Evolutionary conservation across 495 filamentous ascomycete species (phyloP).

Genomic region (Lophiotrema nucula): DNA sequence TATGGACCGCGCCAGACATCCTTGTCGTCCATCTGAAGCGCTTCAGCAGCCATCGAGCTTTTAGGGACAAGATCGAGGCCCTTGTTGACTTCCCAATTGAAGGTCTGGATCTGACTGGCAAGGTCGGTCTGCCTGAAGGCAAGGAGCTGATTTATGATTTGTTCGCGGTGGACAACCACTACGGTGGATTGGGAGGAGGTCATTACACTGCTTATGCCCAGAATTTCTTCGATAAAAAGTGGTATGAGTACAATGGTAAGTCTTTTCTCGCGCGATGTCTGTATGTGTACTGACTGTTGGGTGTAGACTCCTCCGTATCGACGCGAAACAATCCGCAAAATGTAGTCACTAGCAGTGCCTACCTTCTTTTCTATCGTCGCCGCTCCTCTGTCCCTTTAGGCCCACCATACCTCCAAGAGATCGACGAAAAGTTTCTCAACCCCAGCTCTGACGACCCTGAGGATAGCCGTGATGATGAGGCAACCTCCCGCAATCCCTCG

Average conservation of each 20-base stretch:
- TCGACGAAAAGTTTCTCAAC: slow-evolving; percentile 60
- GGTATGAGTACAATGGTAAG: slow-evolving; percentile 96
- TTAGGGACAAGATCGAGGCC: slow-evolving; percentile 85
- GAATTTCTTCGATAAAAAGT: slow-evolving; percentile 80
- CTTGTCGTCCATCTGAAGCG: slow-evolving; percentile 93
- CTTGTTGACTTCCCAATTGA: slow-evolving; percentile 91
- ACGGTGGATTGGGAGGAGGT: slow-evolving; percentile 84
- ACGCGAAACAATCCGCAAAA: slow-evolving; percentile 51
- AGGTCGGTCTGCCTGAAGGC: slow-evolving; percentile 74
- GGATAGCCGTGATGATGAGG: slow-evolving; percentile 46
- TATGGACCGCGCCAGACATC: slow-evolving; percentile 95
- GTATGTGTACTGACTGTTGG: slow-evolving; percentile 24
- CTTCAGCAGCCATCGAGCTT: slow-evolving; percentile 74
- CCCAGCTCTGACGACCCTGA: slow-evolving; percentile 42
- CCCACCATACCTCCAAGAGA: slow-evolving; percentile 66
- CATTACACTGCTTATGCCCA: slow-evolving; percentile 94
- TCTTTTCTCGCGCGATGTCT: slow-evolving; percentile 8
- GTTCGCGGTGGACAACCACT: slow-evolving; percentile 93
- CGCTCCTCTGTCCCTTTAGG: slow-evolving; percentile 73
- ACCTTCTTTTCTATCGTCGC: slow-evolving; percentile 94
- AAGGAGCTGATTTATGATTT: slow-evolving; percentile 86
- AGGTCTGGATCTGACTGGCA: slow-evolving; percentile 72
- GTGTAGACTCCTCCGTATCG: slow-evolving; percentile 66
- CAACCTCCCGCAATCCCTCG: slow-evolving; percentile 51
- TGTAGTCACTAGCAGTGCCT: slow-evolving; percentile 70